phyloP scores from a whole-genome alignment of 495 filamentous ascomycete genomes.

The Tuber umbilicatum region DNA sequence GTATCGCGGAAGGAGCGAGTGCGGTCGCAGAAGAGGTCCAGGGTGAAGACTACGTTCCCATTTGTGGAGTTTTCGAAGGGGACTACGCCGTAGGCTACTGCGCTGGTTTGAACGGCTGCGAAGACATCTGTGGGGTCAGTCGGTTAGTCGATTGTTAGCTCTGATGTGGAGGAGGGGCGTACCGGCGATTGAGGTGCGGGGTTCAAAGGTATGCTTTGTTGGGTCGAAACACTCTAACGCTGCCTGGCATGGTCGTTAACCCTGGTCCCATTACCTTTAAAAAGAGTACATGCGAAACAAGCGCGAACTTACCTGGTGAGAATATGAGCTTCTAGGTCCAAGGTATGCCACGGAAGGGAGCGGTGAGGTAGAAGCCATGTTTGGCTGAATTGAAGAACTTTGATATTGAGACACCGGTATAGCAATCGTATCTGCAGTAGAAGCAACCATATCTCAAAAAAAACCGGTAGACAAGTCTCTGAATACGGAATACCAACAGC shows the following conservation, averaged over 20 bases:
- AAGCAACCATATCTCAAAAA: neutral
- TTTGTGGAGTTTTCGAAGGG: conserved; percentile 96
- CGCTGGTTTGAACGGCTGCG: conserved; percentile 60
- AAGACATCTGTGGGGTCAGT: conserved; percentile 62
- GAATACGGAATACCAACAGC: neutral
- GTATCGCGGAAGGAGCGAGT: conserved; percentile 55
- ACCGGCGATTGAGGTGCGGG: conserved; percentile 60
- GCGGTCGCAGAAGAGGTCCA: conserved; percentile 80
- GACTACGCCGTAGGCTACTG: conserved; percentile 66
- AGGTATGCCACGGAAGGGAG: conserved; percentile 62
- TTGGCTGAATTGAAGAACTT: neutral
- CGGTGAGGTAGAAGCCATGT: neutral
- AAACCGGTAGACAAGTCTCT: neutral
- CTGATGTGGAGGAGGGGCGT: neutral
- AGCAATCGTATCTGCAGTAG: neutral
- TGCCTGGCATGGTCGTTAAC: conserved; percentile 49
- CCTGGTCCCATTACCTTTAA: neutral
- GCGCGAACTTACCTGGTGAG: conserved; percentile 67
- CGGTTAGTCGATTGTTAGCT: conserved; percentile 30
- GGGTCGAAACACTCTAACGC: conserved; percentile 57
- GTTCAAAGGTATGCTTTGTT: conserved; percentile 51
- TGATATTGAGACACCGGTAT: neutral
- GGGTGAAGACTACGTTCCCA: conserved; percentile 77
- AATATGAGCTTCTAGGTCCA: conserved; percentile 78
- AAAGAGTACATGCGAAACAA: neutral